Evolutionary conservation across 176 grass and related monocot species (phyloP).

Genomic region (Leersia perrieri): DNA sequence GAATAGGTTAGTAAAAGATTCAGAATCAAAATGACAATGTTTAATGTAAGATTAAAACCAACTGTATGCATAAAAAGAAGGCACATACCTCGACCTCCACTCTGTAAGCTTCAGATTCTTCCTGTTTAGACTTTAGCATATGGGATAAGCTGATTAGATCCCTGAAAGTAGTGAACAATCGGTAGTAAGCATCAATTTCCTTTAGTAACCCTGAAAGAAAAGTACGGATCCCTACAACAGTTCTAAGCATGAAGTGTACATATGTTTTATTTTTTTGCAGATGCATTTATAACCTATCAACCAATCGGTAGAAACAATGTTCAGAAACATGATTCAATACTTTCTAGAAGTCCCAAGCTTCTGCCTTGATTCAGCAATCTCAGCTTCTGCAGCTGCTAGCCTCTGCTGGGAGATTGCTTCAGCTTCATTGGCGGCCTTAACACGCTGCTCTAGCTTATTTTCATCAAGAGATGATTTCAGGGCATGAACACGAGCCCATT

Average conservation of each 20-base stretch:
- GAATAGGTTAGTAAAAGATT: slow-evolving; percentile 10
- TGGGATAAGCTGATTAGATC: slow-evolving; percentile 60
- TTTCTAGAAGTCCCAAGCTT: slow-evolving; percentile 69
- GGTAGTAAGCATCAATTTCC: slow-evolving; percentile 14
- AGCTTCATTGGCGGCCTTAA: slow-evolving; percentile 93
- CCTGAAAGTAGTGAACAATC: slow-evolving; percentile 37
- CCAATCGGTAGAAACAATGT: slow-evolving; percentile 1
- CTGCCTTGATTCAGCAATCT: slow-evolving; percentile 81
- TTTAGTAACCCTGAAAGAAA: slow-evolving; percentile 18
- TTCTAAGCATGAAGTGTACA: slow-evolving; percentile 17
- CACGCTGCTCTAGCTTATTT: slow-evolving; percentile 78
- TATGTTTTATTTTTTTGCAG: neutral
- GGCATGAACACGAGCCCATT: slow-evolving; percentile 69
- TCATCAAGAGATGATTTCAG: slow-evolving; percentile 92
- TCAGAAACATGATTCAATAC: slow-evolving; percentile 29
- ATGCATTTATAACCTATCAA: slow-evolving; percentile 20
- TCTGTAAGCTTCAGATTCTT: slow-evolving; percentile 67
- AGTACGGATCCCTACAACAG: neutral
- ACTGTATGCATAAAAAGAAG: slow-evolving; percentile 24
- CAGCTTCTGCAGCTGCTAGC: slow-evolving; percentile 79
- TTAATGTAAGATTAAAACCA: neutral
- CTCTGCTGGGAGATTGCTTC: slow-evolving; percentile 92
- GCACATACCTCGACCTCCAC: slow-evolving; percentile 70
- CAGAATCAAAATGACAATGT: slow-evolving; percentile 4
- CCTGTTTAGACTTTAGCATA: slow-evolving; percentile 66